Base-by-base conservation (phyloP, 208 protist genomes). In the Crithidia sp. region DNA sequence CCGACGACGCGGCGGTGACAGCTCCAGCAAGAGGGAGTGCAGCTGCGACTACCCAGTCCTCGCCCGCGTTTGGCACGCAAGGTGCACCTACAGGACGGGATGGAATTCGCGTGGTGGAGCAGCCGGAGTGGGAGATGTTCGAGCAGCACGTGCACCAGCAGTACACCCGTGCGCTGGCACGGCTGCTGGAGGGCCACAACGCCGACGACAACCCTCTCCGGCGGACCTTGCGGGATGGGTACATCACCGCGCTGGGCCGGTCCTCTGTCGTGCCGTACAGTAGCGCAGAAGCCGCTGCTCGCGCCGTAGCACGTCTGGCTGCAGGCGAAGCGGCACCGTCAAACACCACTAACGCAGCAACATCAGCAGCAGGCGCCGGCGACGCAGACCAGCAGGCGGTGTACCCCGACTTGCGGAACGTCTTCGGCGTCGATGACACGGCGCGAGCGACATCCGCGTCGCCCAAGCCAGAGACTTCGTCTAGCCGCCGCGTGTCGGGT, bases 161-260 rank as follows among this genome's bases (percentile, higher is more conserved):
- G n/a, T 79, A 79, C 67, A 37, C 60, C 2, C 59, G 19, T 4
- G 17, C 53, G 40, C 28, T 72, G 19, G 16, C 2, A 16, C 74
- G 74, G n/a, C 53, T 74, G 13, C 52, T 50, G 7, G 44, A 49
- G 5, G 74, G 74, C 8, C 74, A 79, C 45, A 79, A 73, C 67
- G 67, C 49, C 28, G 67, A 67, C 4, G 74, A 63, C 14, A 79
- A 79, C 59, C 74, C 74, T 36, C 67, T 79, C 50, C 74, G 74
- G 16, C 74, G 74, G 16, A 79, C 64, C 13, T 54, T 72, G 45
- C 14, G 52, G 5, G 60, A 19, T 7, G 28, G 50, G n/a, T 50
- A 53, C n/a, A 7, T 49, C 39, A 54, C 57, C 39, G 37, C 39
- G 5, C 60, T 58, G 8, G 55, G 41, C 7, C 37, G 53, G 2